Conservation (phyloP, 768 basidiomycete genomes). For the Amanita phalloides region DNA sequence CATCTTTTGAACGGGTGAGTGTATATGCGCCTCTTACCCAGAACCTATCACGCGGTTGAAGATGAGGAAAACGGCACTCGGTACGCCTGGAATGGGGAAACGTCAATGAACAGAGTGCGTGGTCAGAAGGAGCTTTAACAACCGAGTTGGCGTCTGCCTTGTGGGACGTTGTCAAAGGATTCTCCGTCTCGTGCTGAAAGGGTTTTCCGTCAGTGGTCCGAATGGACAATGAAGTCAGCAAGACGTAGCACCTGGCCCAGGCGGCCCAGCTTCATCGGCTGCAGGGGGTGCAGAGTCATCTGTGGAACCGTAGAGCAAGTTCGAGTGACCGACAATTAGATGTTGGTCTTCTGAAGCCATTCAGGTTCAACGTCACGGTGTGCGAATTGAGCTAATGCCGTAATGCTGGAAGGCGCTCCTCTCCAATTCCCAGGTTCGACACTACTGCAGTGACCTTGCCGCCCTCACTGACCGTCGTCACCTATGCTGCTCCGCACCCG, state of each 20-base stretch:
- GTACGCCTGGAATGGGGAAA: slow-evolving; percentile 21
- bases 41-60: slow-evolving; percentile 70
- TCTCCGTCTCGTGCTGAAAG: background rate
- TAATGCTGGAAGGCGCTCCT: too few relatives aligned
- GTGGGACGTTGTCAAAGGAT: background rate
- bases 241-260: background rate
- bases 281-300: background rate
- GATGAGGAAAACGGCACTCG: slow-evolving; percentile 54
- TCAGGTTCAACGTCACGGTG: too few relatives aligned
- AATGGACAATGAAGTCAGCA: background rate
- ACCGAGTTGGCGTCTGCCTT: background rate
- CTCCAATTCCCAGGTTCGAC: too few relatives aligned
- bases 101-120: background rate
- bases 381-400: too few relatives aligned
- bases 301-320: background rate
- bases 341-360: background rate
- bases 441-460: too few relatives aligned
- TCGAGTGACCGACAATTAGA: background rate
- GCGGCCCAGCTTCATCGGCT: background rate
- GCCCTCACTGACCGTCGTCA: too few relatives aligned
- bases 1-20: background rate
- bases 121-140: background rate
- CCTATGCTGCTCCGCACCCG: too few relatives aligned
- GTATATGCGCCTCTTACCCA: slow-evolving; percentile 30
- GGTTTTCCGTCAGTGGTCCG: background rate